phyloP scores from a whole-genome alignment of 2,329 filamentous ascomycete species.

The Monilinia fructigena region DNA sequence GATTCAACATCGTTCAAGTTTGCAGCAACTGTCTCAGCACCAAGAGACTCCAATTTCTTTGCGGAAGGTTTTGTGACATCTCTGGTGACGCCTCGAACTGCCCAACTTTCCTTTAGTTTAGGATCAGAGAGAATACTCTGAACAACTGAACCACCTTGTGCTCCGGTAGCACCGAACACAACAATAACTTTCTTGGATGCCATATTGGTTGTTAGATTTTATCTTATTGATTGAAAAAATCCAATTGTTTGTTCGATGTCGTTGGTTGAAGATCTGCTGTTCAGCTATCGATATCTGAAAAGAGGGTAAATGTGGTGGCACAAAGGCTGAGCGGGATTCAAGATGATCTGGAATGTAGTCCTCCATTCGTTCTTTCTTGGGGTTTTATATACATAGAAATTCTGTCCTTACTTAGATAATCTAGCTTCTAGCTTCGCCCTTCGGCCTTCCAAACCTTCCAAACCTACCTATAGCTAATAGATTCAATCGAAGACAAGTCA shows the following conservation, averaged over 20 bases:
- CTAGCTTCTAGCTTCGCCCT: neutral
- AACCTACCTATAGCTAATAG: neutral
- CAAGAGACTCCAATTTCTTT: constrained; percentile 43
- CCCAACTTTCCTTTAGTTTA: constrained; percentile 43
- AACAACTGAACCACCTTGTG: constrained; percentile 54
- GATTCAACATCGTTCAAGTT: constrained; percentile 46
- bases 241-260: neutral
- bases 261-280: neutral
- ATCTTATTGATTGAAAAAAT: neutral
- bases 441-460: neutral
- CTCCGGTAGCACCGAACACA: constrained; percentile 50
- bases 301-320: constrained; percentile 9
- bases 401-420: neutral
- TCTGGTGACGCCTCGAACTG: constrained; percentile 50
- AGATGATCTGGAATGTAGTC: neutral
- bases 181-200: constrained; percentile 44
- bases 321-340: neutral
- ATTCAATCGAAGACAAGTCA: neutral
- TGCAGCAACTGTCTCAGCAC: constrained; percentile 47
- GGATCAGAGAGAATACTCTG: constrained; percentile 50
- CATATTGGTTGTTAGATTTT: constrained; percentile 27
- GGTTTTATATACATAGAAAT: neutral
- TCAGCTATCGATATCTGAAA: neutral
- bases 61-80: constrained; percentile 46
- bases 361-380: neutral